phyloP scores from a whole-genome alignment of 2,329 filamentous ascomycete genomes.

The Penicillium sp. region DNA sequence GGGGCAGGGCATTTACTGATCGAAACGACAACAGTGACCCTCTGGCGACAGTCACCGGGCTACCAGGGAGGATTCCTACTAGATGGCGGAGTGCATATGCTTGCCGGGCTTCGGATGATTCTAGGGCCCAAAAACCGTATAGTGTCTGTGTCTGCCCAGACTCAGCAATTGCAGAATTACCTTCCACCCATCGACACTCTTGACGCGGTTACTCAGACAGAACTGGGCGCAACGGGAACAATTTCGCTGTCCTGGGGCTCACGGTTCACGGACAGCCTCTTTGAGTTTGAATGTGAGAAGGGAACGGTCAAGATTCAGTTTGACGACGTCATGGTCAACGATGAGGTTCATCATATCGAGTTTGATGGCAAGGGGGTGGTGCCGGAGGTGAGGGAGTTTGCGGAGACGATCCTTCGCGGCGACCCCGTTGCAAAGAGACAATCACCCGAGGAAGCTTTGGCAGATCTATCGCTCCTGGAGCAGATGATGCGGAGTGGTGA shows the following conservation, averaged over 20 bases:
- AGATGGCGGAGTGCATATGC: constrained; percentile 53
- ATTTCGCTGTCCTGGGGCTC: constrained; percentile 50
- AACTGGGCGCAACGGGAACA: constrained; percentile 45
- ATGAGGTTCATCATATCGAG: constrained; percentile 37
- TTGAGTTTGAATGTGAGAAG: constrained; percentile 47
- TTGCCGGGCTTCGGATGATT: constrained; percentile 48
- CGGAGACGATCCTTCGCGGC: constrained; percentile 41
- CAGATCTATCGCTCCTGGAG: constrained; percentile 46
- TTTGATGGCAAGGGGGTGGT: constrained; percentile 48
- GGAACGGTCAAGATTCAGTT: constrained; percentile 44
- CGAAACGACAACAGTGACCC: constrained; percentile 22
- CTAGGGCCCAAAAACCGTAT: constrained; percentile 41
- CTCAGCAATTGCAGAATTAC: constrained; percentile 45
- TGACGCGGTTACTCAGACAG: constrained; percentile 46
- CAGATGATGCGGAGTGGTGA: constrained; percentile 31
- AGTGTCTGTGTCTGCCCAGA: constrained; percentile 45
- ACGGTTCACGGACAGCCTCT: constrained; percentile 44
- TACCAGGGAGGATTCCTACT: constrained; percentile 57
- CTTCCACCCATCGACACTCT: constrained; percentile 54
- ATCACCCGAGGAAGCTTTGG: constrained; percentile 48
- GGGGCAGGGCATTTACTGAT: constrained; percentile 3
- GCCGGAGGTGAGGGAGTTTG: constrained; percentile 50
- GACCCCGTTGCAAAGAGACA: constrained; percentile 38
- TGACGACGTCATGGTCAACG: constrained; percentile 33
- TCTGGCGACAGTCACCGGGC: constrained; percentile 51